Base-by-base conservation (phyloP, 163 green algal genomes). In the Scenedesmus sp. region DNA sequence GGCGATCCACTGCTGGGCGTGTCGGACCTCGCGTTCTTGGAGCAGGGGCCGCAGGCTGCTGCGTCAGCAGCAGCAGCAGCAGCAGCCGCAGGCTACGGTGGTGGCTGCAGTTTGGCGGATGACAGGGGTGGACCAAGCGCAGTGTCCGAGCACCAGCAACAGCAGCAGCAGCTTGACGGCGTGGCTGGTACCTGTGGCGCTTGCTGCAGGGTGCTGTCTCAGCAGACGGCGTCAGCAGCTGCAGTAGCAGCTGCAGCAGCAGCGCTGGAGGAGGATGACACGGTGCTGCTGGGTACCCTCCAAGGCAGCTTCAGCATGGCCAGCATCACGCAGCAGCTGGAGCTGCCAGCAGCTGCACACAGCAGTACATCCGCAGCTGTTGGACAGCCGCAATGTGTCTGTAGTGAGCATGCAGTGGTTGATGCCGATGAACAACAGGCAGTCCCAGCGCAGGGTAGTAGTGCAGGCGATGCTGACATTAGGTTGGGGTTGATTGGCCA, bases 261-360 rank as follows among this genome's bases (percentile, higher is more conserved):
- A 86, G 81, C 49, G 51, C 22, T 59, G 49, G 81, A 86, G n/a
- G 81, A 86, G 10, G 49, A 72, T 43, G 49, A 86, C 46, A 73
- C 49, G 46, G 81, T 86, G 81, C 81, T 86, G 46, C 46, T 86
- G 49, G 81, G 81, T 12, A 86, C 81, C 7, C 24, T 86, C n/a
- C 81, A 40, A 73, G 46, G 81, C 13, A 86, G 81, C 9, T 76
- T 76, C 30, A 76, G 65, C 30, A 76, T 76, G 65, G 65, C 65
- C 20, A 24, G 6, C 30, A 76, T 76, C 30, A 22, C 65, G 18
- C 30, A 40, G 65, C 65, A 76, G 65, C 65, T 76, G 65, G 22
- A 72, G 59, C 1, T 72, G 13, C 13, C 49, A 72, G 30, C 30
- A 37, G 65, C 65, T 22, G 65, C 30, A 35, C 16, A 24, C 65